Evolutionary conservation across 2,329 filamentous ascomycete species (phyloP), one percentile per base, ranked within the genome.

Genomic region (Colletotrichum nymphaeae): DNA sequence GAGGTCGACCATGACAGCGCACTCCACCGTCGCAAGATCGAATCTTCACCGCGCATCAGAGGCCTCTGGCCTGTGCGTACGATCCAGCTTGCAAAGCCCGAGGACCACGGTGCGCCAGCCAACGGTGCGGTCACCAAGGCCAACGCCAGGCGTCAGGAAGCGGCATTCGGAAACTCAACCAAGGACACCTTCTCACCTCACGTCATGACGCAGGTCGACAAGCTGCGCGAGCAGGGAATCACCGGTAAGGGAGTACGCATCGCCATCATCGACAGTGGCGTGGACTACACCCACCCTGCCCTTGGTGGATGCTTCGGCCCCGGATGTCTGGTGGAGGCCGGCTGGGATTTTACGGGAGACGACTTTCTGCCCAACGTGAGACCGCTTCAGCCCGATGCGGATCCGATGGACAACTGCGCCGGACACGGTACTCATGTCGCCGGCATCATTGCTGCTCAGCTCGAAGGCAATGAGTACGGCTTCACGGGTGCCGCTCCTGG

Each of bases 261-360:
- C 19, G 86, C 80, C 3, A 78, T 87, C 37, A 78, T 87, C 58
- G 83, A 86, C 69, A 77, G 76, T 2, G 78, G 79, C 4, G 79
- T 88, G 26, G 87, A 89, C 76, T 89, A 88, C 76, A 82, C 77
- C 6, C 87, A 88, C 69, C 86, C 87, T 8, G 85, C 86, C 14
- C 83, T 90, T 1, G 88, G 88, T 19, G 87, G 86, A 3, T 86
- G 87, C 66, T 89, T 89, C 74, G 88, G 88, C 1, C 76, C 81
- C 4, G 86, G 86, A 0, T 88, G 83, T 75, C 80, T 87, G 26
- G 82, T 89, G 16, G 80, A 82, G 12, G 83, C 82, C 67, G 87
- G 88, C 1, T 85, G 83, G 71, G 86, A 88, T 69, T 81, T 88
- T 65, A 81, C 85, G 6, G 86, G 85, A 2, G 84, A 87, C 69